A percentile compares a stretch with the other conserved stretches of the same genome.
These are phyloP conservation scores for Xylariaceae sp. DNA, from an alignment of 2,329 filamentous ascomycete species.

Conservation along the genomic window DNA sequence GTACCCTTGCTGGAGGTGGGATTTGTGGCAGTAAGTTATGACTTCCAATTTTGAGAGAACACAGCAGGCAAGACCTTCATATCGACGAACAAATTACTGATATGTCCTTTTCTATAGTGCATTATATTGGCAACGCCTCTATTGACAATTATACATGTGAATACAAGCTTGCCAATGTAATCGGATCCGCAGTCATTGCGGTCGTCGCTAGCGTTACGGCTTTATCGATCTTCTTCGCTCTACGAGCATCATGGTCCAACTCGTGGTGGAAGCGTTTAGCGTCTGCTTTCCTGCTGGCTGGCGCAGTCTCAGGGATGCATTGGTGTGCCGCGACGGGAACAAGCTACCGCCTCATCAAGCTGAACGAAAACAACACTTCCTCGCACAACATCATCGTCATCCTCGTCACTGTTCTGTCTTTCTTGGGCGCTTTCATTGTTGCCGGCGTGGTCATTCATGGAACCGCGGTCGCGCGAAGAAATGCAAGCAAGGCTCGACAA, in stretches of 20 bases:
- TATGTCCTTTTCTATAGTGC: slow-evolving; percentile 47
- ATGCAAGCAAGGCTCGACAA: slow-evolving; percentile 59
- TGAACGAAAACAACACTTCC: slow-evolving; percentile 41
- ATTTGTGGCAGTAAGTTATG: slow-evolving; percentile 60
- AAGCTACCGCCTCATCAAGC: slow-evolving; percentile 56
- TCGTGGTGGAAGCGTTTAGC: slow-evolving; percentile 71
- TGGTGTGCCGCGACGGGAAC: slow-evolving; percentile 77
- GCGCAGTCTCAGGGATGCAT: slow-evolving; percentile 82
- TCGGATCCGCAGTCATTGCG: slow-evolving; percentile 70
- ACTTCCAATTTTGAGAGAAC: neutral
- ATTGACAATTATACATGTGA: slow-evolving; percentile 72
- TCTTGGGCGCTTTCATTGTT: slow-evolving; percentile 60
- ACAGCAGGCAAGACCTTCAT: neutral
- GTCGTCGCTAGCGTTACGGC: slow-evolving; percentile 68
- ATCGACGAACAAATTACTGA: neutral
- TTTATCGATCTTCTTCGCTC: slow-evolving; percentile 74
- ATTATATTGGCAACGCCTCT: slow-evolving; percentile 82
- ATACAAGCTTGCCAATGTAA: slow-evolving; percentile 59
- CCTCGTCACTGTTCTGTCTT: slow-evolving; percentile 67
- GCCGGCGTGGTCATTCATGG: slow-evolving; percentile 54
- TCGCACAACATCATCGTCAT: slow-evolving; percentile 67
- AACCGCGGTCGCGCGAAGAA: slow-evolving; percentile 50
- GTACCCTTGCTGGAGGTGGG: slow-evolving; percentile 68
- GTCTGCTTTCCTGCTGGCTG: slow-evolving; percentile 66
- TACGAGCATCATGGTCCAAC: slow-evolving; percentile 73